These are phyloP conservation scores for Agastache rugosa DNA, from an alignment of 257 asterid species.

Conservation along the genomic window DNA sequence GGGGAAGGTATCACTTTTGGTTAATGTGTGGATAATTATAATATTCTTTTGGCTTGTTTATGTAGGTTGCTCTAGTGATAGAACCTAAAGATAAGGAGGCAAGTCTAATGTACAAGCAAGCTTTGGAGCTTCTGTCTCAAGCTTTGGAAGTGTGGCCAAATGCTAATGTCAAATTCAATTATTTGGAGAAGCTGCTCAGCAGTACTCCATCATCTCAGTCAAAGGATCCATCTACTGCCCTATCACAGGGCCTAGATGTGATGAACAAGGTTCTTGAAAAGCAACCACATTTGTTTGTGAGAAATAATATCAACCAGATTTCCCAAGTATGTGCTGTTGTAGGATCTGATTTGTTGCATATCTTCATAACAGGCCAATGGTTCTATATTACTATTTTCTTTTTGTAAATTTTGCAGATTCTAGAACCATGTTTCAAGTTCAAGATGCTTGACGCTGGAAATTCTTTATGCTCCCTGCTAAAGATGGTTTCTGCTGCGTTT, in stretches of 20 bases:
- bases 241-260: slow-evolving; percentile 98
- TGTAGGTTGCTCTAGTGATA: slow-evolving; percentile 91
- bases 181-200: slow-evolving; percentile 94
- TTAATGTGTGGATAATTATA: not conserved
- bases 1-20: slow-evolving; percentile 5
- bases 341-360: slow-evolving; percentile 34
- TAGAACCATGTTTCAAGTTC: slow-evolving; percentile 98
- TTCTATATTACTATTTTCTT: slow-evolving; percentile 7
- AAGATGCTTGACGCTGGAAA: slow-evolving; percentile 98
- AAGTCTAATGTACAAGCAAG: slow-evolving; percentile 96
- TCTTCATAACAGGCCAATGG: slow-evolving; percentile 28
- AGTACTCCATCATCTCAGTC: slow-evolving; percentile 96
- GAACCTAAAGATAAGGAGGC: slow-evolving; percentile 99
- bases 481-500: slow-evolving; percentile 92
- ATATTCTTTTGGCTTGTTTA: slow-evolving; percentile 31
- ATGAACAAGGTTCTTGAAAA: slow-evolving; percentile 98
- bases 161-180: slow-evolving; percentile 98
- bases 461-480: slow-evolving; percentile 87
- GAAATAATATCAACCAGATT: slow-evolving; percentile 91
- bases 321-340: slow-evolving; percentile 69
- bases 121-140: slow-evolving; percentile 92
- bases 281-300: slow-evolving; percentile 94
- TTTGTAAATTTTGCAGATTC: slow-evolving; percentile 61
- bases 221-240: slow-evolving; percentile 98
- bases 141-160: slow-evolving; percentile 99